A percentile compares a stretch with the other conserved stretches of the same genome.
phyloP scores from a whole-genome alignment of 2,329 filamentous ascomycete species.

The Stachybotrys echinatus region DNA sequence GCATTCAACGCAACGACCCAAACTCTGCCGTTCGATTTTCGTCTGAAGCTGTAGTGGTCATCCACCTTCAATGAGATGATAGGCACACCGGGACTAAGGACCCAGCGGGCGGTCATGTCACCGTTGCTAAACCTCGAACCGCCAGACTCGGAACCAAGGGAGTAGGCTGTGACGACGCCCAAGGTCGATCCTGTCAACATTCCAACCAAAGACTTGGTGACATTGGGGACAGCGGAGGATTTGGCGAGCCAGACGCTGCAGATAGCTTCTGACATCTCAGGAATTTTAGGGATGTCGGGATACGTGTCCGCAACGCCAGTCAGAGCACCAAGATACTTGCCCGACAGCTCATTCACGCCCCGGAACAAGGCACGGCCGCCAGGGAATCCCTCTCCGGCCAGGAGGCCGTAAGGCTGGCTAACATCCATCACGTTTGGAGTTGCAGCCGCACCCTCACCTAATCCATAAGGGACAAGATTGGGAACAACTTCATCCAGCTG shows the following conservation, averaged over 20 bases:
- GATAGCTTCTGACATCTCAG: slow-evolving; percentile 63
- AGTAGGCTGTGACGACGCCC: slow-evolving; percentile 78
- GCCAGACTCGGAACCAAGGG: slow-evolving; percentile 55
- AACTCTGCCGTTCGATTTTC: slow-evolving; percentile 64
- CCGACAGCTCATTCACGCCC: slow-evolving; percentile 66
- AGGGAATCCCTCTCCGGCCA: slow-evolving; percentile 82
- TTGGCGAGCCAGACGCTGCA: slow-evolving; percentile 89
- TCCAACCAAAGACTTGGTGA: slow-evolving; percentile 73
- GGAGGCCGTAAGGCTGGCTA: slow-evolving; percentile 76
- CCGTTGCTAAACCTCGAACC: slow-evolving; percentile 63
- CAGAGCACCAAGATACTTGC: slow-evolving; percentile 65
- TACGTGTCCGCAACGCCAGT: slow-evolving; percentile 56
- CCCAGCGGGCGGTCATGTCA: slow-evolving; percentile 83
- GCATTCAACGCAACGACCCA: slow-evolving; percentile 96
- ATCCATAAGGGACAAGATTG: slow-evolving; percentile 68
- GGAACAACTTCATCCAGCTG: slow-evolving; percentile 76
- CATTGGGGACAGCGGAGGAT: slow-evolving; percentile 61
- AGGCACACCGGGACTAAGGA: slow-evolving; percentile 85
- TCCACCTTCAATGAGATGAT: slow-evolving; percentile 82
- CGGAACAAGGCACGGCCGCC: slow-evolving; percentile 78
- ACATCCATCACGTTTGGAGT: slow-evolving; percentile 86
- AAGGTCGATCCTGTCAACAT: slow-evolving; percentile 80
- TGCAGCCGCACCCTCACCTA: slow-evolving; percentile 73
- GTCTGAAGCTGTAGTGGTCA: slow-evolving; percentile 69
- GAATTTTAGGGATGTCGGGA: slow-evolving; percentile 72